Percentiles rank a stretch among this genome's conserved stretches.
Evolutionary conservation across 176 grass and related monocot genomes (phyloP).

Genomic region (Triticum aestivum): DNA sequence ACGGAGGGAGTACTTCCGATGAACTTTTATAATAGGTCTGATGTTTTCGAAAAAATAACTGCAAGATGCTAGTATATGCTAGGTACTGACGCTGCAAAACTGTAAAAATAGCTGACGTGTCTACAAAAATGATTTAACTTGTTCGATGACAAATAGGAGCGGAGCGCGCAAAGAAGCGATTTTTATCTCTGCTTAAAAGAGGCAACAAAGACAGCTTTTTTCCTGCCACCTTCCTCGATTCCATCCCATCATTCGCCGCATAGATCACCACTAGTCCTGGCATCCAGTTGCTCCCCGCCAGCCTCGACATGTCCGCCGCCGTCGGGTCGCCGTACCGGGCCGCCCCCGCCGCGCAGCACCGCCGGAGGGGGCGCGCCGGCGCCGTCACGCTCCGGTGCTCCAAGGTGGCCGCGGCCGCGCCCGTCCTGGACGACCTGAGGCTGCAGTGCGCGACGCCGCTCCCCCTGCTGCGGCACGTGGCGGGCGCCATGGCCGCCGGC

Average conservation of each 20-base stretch:
- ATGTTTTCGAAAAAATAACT: too few relatives aligned
- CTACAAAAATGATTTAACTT: not conserved
- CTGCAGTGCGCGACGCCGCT: conserved; percentile 42
- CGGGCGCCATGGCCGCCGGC: conserved; percentile 26
- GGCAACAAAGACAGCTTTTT: not conserved
- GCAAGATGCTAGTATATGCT: not conserved
- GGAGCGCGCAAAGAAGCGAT: not conserved
- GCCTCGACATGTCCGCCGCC: conserved; percentile 27
- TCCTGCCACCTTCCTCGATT: conserved; percentile 24
- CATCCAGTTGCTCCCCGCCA: not conserved
- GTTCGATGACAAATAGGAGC: conserved; percentile 18
- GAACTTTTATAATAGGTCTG: too few relatives aligned
- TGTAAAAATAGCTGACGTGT: not conserved
- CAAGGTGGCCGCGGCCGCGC: not conserved
- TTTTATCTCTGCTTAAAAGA: not conserved
- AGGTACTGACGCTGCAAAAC: not conserved
- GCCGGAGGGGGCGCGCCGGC: not conserved
- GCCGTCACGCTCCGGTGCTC: conserved; percentile 31
- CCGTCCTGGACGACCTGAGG: conserved; percentile 34
- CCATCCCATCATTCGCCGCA: not conserved
- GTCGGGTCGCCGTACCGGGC: not conserved
- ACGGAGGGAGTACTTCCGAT: too few relatives aligned
- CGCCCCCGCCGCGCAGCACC: not conserved
- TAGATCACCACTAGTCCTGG: not conserved
- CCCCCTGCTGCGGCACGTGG: conserved; percentile 37